Base-by-base conservation (phyloP, 129 eudicot genomes). In the Chrysanthemum makinoi region DNA sequence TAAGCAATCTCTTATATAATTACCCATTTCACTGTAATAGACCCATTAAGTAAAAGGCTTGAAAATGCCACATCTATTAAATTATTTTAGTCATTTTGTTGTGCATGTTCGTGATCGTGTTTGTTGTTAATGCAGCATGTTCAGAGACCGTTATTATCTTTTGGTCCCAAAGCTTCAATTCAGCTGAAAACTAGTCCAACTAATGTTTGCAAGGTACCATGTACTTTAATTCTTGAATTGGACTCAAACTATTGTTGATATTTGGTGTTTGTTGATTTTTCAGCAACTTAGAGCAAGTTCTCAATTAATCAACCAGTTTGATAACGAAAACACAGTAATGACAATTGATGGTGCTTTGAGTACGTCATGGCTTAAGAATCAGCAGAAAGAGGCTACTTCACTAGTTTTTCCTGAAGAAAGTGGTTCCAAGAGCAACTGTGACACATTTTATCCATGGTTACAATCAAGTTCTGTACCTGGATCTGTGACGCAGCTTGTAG, bases 131-230 rank as follows among this genome's bases (percentile, higher is more conserved):
- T 87, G 92, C 87, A 93, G 99, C 99, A 95, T 87, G 97, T 95
- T 48, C 99, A 90, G 68, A 83, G 97, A 76, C 97, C 99, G 55
- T 79, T 95, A 75, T 68, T 90, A 43, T 90, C 96, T 50, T 95
- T 95, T 77, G 99, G 99, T 62, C 99, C 99, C 33, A 95, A 95
- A 81, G 91, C 96, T 74, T 90, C 94, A 33, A 79, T 84, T 76
- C 90, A 73, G 79, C 96, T 95, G 75, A 80, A 75, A 79, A 95
- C 99, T 47, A 68, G 68, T 68, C 99, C 99, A 5, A 28, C 85
- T 61, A 82, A 86, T 76, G 94, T 90, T 74, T 86, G 85, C 80
- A 90, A 95, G 98, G 98, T 89, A 79, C 60, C 2, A 20, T 51
- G 46, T 70, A n/a, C 47, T 24, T 62, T 12, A 15, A 19, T 16